Evolutionary conservation across 129 eudicot genomes (phyloP), one percentile per base, ranked within the genome.

Genomic region (Tanacetum coccineum): DNA sequence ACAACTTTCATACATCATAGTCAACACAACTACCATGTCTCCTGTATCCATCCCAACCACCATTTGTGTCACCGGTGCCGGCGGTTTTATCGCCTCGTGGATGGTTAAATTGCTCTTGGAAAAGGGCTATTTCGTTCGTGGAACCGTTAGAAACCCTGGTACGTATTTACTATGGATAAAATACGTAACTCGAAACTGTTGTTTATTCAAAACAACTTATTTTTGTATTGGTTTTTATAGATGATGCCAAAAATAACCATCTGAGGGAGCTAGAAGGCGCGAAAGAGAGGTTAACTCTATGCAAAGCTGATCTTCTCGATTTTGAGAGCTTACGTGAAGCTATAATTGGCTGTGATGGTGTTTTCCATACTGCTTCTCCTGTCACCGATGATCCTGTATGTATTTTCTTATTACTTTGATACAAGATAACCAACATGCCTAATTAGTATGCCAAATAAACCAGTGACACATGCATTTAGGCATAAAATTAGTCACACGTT

Each of bases 61-160:
- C 68, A 87, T 89, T 10, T 94, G 99, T 48, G 99, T 94, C 76
- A 94, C 99, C 88, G 99, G 99, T 39, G 99, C 99, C 74, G 99
- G 95, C 10, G 99, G 99, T 3, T 94, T 84, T 81, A 84, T 94
- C 60, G 97, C 97, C 49, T 94, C 99, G 4, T 94, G 99, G 99
- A 80, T 94, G 69, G 99, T 94, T 30, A 94, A 94, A 71, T 74
- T 84, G 26, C 97, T 94, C 39, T 72, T 94, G n/a, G 90, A 94
- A 36, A 89, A 76, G 73, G 97, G 93, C 59, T 94, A 89, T 70
- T 72, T 77, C 0, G 99, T 94, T 18, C 75, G 85, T 66, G 99
- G 99, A 70, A 94, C 97, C 30, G 95, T 87, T 59, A 73, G 99
- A 83, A 94, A 94, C 63, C 99, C 99, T 66, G 99, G 99, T 85